Evolutionary conservation across 2,329 filamentous ascomycete species (phyloP), one percentile per base, ranked within the genome.

Genomic region (Verruconis gallopava): DNA sequence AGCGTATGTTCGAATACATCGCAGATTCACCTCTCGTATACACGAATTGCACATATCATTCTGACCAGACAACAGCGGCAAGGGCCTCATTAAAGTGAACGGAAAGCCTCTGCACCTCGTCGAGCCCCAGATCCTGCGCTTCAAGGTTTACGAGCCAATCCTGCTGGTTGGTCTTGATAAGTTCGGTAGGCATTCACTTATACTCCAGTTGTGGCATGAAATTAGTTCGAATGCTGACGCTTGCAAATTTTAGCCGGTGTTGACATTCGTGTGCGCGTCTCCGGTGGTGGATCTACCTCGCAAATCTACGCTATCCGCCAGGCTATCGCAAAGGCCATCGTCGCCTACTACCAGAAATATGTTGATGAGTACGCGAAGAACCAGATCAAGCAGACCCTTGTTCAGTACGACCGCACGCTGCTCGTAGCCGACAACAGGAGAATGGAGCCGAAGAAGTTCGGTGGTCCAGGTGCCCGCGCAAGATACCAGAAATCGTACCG

Each of bases 281-380:
- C 79, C 61, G 91, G 91, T 67, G 91, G 91, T 84, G 91, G 89
- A 73, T 89, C 96, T 77, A 88, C 83, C 54, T 93, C 85, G 48
- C 88, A 95, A 71, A 77, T 94, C 71, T 95, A 96, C 72, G 91
- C 91, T 66, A 85, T 96, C 76, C 86, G 91, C 60, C 91, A 98
- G 75, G 89, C 91, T 61, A 96, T 98, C 65, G 80, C 88, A 74
- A 98, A 96, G 80, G 82, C 81, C 61, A 85, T 93, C 66, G 81
- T 93, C 63, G 82, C 86, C 69, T 95, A 95, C 82, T 96, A 95
- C 83, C 89, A 95, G 75, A 95, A 98, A 79, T 98, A 81, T 74
- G 85, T 96, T 71, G 91, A 98, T 66, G 91, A 98, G 83, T 88
- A 96, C 83, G 85, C 83, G 75, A 98, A 98, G 84, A 95, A 96